phyloP scores from a whole-genome alignment of 306 rosid species.

The Glycine latifolia region DNA sequence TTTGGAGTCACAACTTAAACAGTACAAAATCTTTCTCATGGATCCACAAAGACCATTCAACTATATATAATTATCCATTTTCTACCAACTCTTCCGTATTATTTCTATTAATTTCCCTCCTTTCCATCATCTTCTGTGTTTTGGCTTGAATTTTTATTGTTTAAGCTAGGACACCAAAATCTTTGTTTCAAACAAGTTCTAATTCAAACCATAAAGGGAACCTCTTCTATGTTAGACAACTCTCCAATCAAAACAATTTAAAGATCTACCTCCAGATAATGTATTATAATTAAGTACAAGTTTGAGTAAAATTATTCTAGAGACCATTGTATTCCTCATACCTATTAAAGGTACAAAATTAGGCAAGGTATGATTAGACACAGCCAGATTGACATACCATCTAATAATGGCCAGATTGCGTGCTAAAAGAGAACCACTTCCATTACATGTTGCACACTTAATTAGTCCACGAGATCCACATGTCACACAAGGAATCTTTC shows the following conservation, averaged over 20 bases:
- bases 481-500: conserved; percentile 80
- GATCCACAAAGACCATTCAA: conserved; percentile 14
- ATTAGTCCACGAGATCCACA: conserved; percentile 87
- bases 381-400: conserved; percentile 67
- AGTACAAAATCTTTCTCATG: neutral
- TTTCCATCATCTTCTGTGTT: neutral
- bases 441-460: conserved; percentile 71
- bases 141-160: neutral
- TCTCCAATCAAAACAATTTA: conserved; percentile 10
- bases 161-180: neutral
- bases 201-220: conserved; percentile 9
- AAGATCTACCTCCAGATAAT: conserved; percentile 21
- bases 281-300: conserved; percentile 12
- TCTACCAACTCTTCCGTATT: neutral
- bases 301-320: neutral
- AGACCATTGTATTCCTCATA: neutral
- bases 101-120: neutral
- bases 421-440: conserved; percentile 78
- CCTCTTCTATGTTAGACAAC: neutral
- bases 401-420: conserved; percentile 68
- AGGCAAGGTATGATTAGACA: conserved; percentile 19
- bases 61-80: neutral
- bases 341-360: neutral
- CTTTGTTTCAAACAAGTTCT: conserved; percentile 25
- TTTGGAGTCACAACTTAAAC: conserved; percentile 8